Base-by-base conservation (phyloP, 257 asterid species). In the Fraxinus anomala region DNA sequence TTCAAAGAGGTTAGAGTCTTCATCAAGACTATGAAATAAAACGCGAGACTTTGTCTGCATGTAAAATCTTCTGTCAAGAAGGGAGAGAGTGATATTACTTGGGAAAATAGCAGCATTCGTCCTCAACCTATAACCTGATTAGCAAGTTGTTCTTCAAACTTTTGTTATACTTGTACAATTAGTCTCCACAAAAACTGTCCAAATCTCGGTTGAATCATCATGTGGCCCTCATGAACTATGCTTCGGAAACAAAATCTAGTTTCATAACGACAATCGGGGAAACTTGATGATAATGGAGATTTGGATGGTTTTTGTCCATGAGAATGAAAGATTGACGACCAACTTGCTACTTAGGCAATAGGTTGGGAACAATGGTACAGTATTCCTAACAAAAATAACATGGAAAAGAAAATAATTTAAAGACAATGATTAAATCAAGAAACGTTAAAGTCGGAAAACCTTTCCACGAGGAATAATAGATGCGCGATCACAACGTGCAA, bases 391-490 rank as follows among this genome's bases (percentile, higher is more conserved):
- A 39, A 39, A 11, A 39, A 39, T 39, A 39, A 39, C 12, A 8
- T 39, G 13, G 44, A 39, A 9, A 39, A 39, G 13, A 39, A 39
- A 39, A 8, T 39, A 39, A 9, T 39, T 39, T 39, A 39, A 39
- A 39, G 44, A 39, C 3, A 39, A 39, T 39, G 44, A 39, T 39
- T 39, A 39, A 39, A 40, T 40, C 49, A 40, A 40, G 47, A 40
- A 40, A 40, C 16, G 1, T 8, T 40, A 10, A 10, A 11, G 49
- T 40, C 4, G 33, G 10, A 78, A 72, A 80, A 95, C 99, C 97
- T 89, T 91, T 82, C 98, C 99, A 72, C 97, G 97, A 79, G 99
- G 98, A 80, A 83, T 14, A 80, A 95, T 91, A 28, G 99, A 95
- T 72, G 93, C 88, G 61, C 99, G 97, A 79, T 92, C 97, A 77